phyloP scores from a whole-genome alignment of 1,139 yeast species.

The Candida dubliniensis region DNA sequence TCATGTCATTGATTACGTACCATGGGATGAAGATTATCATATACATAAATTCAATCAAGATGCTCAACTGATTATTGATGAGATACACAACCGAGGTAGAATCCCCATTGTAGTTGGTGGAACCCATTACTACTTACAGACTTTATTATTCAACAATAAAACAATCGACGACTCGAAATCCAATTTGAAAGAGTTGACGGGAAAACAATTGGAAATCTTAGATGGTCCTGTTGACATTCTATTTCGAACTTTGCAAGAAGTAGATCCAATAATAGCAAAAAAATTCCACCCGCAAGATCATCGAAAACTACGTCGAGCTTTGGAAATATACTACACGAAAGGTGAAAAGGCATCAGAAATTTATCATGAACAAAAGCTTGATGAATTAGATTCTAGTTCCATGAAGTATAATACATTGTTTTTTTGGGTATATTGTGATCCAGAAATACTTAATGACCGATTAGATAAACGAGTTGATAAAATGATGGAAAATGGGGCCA shows the following conservation, averaged over 20 bases:
- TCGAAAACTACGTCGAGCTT: conserved; percentile 73
- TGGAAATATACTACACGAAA: conserved; percentile 74
- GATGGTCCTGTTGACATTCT: conserved; percentile 57
- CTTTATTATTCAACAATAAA: conserved; percentile 68
- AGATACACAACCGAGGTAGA: conserved; percentile 69
- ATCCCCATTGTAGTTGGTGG: conserved; percentile 93
- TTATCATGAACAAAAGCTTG: conserved; percentile 58
- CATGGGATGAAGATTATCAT: conserved; percentile 78
- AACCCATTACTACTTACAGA: conserved; percentile 88
- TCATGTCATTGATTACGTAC: conserved; percentile 82
- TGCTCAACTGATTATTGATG: conserved; percentile 58
- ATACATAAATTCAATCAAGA: conserved; percentile 81
- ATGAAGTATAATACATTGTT: conserved; percentile 67
- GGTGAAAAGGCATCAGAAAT: conserved; percentile 70
- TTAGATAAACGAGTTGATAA: conserved; percentile 78
- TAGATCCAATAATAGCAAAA: conserved; percentile 72
- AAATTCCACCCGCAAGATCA: conserved; percentile 93
- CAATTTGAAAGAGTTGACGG: conserved; percentile 5
- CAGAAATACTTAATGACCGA: conserved; percentile 55
- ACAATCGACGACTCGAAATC: conserved; percentile 27
- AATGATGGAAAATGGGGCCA: conserved; percentile 72
- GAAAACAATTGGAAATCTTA: conserved; percentile 49
- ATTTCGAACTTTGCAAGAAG: conserved; percentile 43
- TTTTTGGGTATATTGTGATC: conserved; percentile 84
- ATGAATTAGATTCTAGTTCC: conserved; percentile 45